phyloP scores from a whole-genome alignment of 331 rosid genomes.

The Pyrus hybrid region DNA sequence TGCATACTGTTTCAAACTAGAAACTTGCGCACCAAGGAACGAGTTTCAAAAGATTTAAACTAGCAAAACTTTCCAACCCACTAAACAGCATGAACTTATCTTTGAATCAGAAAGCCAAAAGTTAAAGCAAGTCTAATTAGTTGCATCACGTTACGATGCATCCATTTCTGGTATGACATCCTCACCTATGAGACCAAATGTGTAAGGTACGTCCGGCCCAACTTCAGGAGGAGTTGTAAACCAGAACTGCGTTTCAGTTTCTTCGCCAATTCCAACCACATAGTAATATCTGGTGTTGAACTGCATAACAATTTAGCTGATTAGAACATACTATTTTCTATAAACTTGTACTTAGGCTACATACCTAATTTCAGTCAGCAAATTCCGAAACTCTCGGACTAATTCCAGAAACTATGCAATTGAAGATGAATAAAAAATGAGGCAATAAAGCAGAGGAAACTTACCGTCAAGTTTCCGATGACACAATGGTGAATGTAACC shows the following conservation, averaged over 20 bases:
- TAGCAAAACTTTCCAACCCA: not conserved
- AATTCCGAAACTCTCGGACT: not conserved
- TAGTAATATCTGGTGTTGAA: conserved; percentile 51
- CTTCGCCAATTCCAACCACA: conserved; percentile 49
- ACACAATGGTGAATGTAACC: conserved; percentile 49
- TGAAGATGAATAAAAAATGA: not conserved
- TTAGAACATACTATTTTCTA: not conserved
- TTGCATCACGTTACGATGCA: not conserved
- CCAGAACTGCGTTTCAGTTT: conserved; percentile 32
- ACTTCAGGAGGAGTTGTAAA: conserved; percentile 60
- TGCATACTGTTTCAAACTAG: not conserved
- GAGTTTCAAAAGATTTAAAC: not conserved
- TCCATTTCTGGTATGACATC: not conserved
- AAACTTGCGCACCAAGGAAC: not conserved
- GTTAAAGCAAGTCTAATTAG: not conserved
- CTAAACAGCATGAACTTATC: not conserved
- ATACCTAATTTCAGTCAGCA: not conserved
- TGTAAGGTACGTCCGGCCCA: conserved; percentile 75
- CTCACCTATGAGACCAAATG: conserved; percentile 52
- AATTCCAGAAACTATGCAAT: not conserved
- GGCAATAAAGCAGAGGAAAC: not conserved
- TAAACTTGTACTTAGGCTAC: not conserved
- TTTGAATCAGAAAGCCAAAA: not conserved
- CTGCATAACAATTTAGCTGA: conserved; percentile 10
- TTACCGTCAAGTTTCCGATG: conserved; percentile 27